Conservation (phyloP, 1,284 basidiomycete species). For the Phenoliferia sp. region DNA sequence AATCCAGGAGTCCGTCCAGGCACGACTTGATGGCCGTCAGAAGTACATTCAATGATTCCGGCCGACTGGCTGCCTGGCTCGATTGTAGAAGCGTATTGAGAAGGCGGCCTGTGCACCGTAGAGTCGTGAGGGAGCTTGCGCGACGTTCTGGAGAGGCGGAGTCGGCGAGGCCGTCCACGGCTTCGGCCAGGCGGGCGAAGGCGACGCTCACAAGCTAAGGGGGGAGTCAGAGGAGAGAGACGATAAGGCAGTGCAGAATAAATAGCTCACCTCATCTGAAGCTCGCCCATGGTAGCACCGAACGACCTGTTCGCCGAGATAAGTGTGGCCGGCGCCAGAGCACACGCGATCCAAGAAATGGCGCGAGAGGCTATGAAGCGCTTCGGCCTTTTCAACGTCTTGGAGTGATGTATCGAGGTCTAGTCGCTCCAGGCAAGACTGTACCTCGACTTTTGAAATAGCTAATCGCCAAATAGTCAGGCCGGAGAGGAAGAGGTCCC, state of each 20-base stretch:
- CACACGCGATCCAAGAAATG: constrained; percentile 32
- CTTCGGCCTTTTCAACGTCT: constrained; percentile 17
- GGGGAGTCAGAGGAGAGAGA: background rate
- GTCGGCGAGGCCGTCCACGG: constrained; percentile 1
- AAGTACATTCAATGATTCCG: constrained; percentile 7
- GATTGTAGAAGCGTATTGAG: constrained; percentile 28
- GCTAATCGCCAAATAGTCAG: constrained; percentile 30
- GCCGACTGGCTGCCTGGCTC: background rate
- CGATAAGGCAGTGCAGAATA: background rate
- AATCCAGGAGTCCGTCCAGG: background rate
- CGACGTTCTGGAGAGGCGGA: background rate
- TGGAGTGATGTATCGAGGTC: constrained; percentile 20
- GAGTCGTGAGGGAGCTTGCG: constrained; percentile 7
- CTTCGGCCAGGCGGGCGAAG: constrained; percentile 20
- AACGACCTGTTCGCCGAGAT: constrained; percentile 32
- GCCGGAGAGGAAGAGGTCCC: constrained; percentile 32
- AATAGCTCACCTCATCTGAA: constrained; percentile 24
- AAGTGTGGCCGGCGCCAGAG: constrained; percentile 25
- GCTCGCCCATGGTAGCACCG: constrained; percentile 28
- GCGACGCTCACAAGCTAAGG: constrained; percentile 32
- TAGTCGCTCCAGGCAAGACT: constrained; percentile 29
- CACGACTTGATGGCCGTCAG: constrained; percentile 12
- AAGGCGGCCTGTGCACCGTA: constrained; percentile 20
- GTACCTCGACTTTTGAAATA: constrained; percentile 30
- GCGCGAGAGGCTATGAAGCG: constrained; percentile 24